Evolutionary conservation across 2,329 filamentous ascomycete genomes (phyloP).

Genomic region (Epichloe gansuensis): DNA sequence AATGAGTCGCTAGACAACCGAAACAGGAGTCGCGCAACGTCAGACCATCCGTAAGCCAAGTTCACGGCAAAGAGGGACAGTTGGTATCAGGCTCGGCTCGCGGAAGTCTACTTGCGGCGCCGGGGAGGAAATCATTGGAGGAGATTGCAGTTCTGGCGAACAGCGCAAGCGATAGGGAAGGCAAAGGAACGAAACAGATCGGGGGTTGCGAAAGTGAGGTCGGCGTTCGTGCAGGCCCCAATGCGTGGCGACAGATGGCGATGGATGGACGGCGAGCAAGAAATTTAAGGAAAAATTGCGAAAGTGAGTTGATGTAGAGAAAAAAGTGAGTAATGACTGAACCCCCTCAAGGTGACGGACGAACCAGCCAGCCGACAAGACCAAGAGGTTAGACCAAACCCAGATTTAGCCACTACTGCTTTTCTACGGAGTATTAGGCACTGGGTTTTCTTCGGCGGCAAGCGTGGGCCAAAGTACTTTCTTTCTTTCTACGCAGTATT

Average conservation of each 20-base stretch:
- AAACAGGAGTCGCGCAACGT: conserved; percentile 10
- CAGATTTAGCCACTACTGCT: background rate
- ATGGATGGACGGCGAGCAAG: background rate
- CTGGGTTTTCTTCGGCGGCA: conserved; percentile 11
- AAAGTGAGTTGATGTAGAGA: conserved; percentile 6
- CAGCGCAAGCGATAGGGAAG: conserved; percentile 1
- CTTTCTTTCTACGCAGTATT: background rate
- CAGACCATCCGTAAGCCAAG: conserved; percentile 23
- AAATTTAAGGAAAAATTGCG: background rate
- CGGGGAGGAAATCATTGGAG: conserved; percentile 24
- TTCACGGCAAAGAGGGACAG: conserved; percentile 13
- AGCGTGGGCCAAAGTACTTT: background rate
- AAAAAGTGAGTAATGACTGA: conserved; percentile 9
- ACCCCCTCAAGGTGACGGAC: conserved; percentile 11
- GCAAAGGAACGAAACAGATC: background rate
- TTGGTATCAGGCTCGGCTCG: conserved; percentile 23
- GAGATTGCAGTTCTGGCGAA: conserved; percentile 12
- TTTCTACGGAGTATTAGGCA: background rate
- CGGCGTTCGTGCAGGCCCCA: background rate
- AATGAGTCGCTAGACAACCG: conserved; percentile 9
- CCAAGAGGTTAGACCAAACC: background rate
- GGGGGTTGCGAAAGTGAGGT: background rate
- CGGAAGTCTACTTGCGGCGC: conserved; percentile 22
- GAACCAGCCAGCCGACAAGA: background rate
- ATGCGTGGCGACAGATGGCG: background rate